These are phyloP conservation scores for Botrytis hyacinthi DNA, from an alignment of 2,329 filamentous ascomycete genomes.

Conservation along the genomic window DNA sequence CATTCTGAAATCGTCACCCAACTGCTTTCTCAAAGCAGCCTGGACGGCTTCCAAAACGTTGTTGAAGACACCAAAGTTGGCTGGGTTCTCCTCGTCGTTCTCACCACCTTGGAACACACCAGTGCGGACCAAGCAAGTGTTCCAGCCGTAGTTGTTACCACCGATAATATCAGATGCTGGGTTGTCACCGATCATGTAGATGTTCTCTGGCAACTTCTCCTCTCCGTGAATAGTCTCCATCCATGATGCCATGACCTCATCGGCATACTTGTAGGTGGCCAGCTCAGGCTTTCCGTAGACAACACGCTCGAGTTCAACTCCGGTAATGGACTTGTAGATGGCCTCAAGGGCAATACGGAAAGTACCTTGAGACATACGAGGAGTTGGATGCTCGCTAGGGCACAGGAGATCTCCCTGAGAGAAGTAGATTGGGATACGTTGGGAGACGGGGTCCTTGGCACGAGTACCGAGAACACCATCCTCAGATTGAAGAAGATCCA, in stretches of 20 bases:
- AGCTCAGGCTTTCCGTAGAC: constrained; percentile 74
- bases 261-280: constrained; percentile 76
- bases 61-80: constrained; percentile 72
- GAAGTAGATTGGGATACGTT: constrained; percentile 74
- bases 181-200: constrained; percentile 78
- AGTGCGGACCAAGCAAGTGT: constrained; percentile 74
- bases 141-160: constrained; percentile 80
- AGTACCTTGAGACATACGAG: constrained; percentile 70
- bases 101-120: constrained; percentile 64
- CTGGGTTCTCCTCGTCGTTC: constrained; percentile 74
- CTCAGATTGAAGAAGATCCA: constrained; percentile 67
- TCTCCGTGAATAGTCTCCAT: constrained; percentile 75
- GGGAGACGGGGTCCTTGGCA: constrained; percentile 61
- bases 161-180: constrained; percentile 71
- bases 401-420: constrained; percentile 64
- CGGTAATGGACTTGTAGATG: constrained; percentile 69
- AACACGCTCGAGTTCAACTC: constrained; percentile 69
- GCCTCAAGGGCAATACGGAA: constrained; percentile 73
- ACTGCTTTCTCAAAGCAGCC: constrained; percentile 64
- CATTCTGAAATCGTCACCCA: constrained; percentile 72
- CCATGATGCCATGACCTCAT: constrained; percentile 70
- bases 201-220: constrained; percentile 47
- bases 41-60: constrained; percentile 72
- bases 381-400: constrained; percentile 62
- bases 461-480: constrained; percentile 64